phyloP scores from a whole-genome alignment of 1,284 basidiomycete species.

The Cystobasidium slooffiae region DNA sequence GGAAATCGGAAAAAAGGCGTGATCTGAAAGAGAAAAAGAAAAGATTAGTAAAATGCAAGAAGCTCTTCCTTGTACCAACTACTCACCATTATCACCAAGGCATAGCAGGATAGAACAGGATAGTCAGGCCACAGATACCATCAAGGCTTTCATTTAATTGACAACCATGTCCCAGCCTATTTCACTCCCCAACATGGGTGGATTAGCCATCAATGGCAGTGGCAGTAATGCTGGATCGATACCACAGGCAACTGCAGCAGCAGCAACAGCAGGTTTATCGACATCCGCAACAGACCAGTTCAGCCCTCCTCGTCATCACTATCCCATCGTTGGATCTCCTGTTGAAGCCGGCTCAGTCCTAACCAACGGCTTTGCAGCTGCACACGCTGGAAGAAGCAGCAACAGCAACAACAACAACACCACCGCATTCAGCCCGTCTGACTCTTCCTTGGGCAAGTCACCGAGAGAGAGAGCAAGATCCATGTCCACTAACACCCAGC shows the following conservation, averaged over 20 bases:
- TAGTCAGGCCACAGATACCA: neutral
- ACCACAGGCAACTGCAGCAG: conserved; percentile 15
- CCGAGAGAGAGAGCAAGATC: conserved; percentile 31
- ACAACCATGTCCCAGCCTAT: conserved; percentile 39
- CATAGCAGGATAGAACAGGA: neutral
- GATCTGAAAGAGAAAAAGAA: neutral
- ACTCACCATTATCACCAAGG: neutral
- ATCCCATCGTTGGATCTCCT: conserved; percentile 36
- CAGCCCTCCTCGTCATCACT: conserved; percentile 41
- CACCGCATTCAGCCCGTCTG: conserved; percentile 14
- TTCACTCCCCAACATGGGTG: conserved; percentile 35
- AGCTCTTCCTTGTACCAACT: neutral
- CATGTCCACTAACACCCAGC: conserved; percentile 26
- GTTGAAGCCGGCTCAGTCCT: neutral
- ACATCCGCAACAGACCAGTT: conserved; percentile 31
- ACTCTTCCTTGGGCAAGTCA: conserved; percentile 4
- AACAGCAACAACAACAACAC: neutral
- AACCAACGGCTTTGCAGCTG: conserved; percentile 27
- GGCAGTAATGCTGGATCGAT: neutral
- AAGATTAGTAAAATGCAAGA: neutral
- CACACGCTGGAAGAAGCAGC: neutral
- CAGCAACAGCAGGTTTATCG: conserved; percentile 6
- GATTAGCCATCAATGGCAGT: neutral
- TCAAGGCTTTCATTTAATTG: neutral
- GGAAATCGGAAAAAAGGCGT: neutral